Evolutionary conservation across 371 early-diverging fungal species (phyloP).

Genomic region (Mucor circinelloides): DNA sequence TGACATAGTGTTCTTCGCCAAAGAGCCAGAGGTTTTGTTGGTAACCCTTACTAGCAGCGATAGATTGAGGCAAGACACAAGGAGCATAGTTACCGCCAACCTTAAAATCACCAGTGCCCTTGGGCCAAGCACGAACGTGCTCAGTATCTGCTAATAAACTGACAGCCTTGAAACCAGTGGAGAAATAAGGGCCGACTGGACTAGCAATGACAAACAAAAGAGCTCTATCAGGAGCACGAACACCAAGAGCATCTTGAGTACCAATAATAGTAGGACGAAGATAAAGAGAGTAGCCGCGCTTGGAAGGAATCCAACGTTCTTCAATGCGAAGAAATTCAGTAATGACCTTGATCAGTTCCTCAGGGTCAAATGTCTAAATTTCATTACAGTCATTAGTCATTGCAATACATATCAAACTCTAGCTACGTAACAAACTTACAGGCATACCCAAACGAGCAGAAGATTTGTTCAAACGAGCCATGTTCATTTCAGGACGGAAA

Average conservation of each 20-base stretch:
- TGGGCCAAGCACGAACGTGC: slow-evolving; percentile 92
- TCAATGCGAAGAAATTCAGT: slow-evolving; percentile 81
- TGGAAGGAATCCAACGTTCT: slow-evolving; percentile 80
- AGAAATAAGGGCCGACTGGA: slow-evolving; percentile 94
- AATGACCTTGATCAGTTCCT: slow-evolving; percentile 79
- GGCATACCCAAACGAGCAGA: slow-evolving; percentile 82
- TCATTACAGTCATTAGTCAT: neutral
- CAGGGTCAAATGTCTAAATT: slow-evolving; percentile 65
- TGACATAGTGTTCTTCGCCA: slow-evolving; percentile 75
- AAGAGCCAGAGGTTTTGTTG: slow-evolving; percentile 93
- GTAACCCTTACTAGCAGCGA: slow-evolving; percentile 78
- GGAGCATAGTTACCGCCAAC: slow-evolving; percentile 79
- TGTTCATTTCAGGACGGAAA: slow-evolving; percentile 90
- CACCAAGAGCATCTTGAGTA: slow-evolving; percentile 77
- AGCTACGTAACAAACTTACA: slow-evolving; percentile 48
- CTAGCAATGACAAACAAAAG: slow-evolving; percentile 85
- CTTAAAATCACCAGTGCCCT: slow-evolving; percentile 90
- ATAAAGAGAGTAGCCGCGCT: slow-evolving; percentile 90
- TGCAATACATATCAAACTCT: no score
- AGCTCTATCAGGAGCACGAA: slow-evolving; percentile 67
- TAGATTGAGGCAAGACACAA: slow-evolving; percentile 80
- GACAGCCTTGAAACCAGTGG: slow-evolving; percentile 83
- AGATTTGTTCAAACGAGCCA: slow-evolving; percentile 76
- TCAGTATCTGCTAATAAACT: slow-evolving; percentile 77
- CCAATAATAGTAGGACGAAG: slow-evolving; percentile 93